Base-by-base conservation (phyloP, 148 eudicot genomes). In the Diospyros kaki region DNA sequence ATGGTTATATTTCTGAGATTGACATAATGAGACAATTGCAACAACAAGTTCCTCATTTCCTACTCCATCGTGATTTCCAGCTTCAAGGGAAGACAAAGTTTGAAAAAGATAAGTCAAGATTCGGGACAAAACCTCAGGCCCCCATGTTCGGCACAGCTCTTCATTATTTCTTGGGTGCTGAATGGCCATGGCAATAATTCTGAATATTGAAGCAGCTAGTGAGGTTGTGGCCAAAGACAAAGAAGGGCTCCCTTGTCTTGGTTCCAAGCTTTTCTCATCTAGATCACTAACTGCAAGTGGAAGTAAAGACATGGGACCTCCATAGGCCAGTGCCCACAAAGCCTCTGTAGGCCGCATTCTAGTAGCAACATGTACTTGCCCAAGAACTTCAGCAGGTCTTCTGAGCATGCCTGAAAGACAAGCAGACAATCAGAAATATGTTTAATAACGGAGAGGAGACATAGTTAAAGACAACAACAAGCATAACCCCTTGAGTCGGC, bases 351-450 rank as follows among this genome's bases (percentile, higher is more conserved):
- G 97, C 52, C 94, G 87, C 90, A 87, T 88, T 79, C 98, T 93
- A 55, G 85, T 87, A 76, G 99, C 99, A 77, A 96, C 98, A 87
- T 93, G 91, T 60, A 96, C 99, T 81, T 89, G 99, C 72, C 99
- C 99, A 54, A 96, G 97, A 76, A 96, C 94, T 81, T 96, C 98
- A 64, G 99, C 99, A 67, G 99, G 99, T 79, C 96, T 88, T 67
- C 99, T 83, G 53, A 87, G 87, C 77, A 76, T 74, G 70, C 99
- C 99, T 96, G 86, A 83, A 79, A 68, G 52, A 61, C 53, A 78
- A 71, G 55, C 46, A 67, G 53, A 41, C 11, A 51, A 66, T 13
- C 8, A 73, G 14, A 73, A 46, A 10, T 40, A 62, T 1, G 39
- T 62, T n/a, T 51, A 64, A 52, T 9, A 11, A 75, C 3, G 54